Base-by-base conservation (phyloP, 2,329 filamentous ascomycete species). In the Hypoxylon sp. region DNA sequence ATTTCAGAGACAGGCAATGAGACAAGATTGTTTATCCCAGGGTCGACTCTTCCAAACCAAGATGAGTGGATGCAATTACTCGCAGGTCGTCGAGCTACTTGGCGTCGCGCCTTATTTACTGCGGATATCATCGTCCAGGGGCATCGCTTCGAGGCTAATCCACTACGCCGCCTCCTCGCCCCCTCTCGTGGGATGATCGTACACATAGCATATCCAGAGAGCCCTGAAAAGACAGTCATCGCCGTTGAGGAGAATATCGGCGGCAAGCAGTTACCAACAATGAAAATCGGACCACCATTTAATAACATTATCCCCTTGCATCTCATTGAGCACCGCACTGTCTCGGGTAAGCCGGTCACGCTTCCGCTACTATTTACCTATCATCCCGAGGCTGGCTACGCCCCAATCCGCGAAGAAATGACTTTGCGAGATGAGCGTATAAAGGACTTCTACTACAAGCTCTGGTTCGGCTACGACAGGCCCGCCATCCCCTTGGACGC, bases 401-500 rank as follows among this genome's bases (percentile, higher is more conserved):
- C 95, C 15, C 95, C 95, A 17, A 97, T 98, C 72, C 91, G 91
- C 66, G 95, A 98, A 81, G 91, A 97, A 69, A 98, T 98, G 93
- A 87, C 93, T 37, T 91, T 88, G 59, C 93, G 95, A 76, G 98
- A 98, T 78, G 94, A 98, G 78, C 92, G 93, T 72, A 98, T 98
- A 86, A 98, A 98, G 85, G 92, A 97, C 81, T 98, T 98, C 80
- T 98, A 98, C 86, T 98, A 97, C 88, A 90, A 91, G 74, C 90
- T 96, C 73, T 98, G 95, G 95, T 98, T 98, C 73, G 95, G 93
- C 11, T 44, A 42, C 19, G 65, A 62, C 39, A 60, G 63, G 17
- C 56, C 60, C 10, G 21, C 47, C 2, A 21, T 17, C 4, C 44
- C 48, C 17, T 31, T 47, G n/a, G 61, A 67, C 24, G 54, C 57